Evolutionary conservation across 2,329 filamentous ascomycete species (phyloP), one percentile per base, ranked within the genome.

Genomic region (Calonectria honghensis): DNA sequence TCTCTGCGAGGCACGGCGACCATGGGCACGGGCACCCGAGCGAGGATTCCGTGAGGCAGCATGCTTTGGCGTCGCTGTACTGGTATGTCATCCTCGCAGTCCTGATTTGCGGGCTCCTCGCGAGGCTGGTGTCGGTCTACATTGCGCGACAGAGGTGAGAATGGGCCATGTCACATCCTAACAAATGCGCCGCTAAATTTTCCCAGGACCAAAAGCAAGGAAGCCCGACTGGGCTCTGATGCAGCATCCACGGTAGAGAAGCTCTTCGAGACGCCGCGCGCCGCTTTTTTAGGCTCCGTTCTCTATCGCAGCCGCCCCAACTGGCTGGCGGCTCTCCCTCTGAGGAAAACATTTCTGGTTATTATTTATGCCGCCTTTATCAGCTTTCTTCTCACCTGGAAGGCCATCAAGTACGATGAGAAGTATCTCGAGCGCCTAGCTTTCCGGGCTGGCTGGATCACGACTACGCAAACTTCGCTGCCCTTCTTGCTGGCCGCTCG

Each of bases 401-500:
- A 81, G 45, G 70, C 79, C 32, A 75, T 81, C 37, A 81, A 81
- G 13, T 77, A 81, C 29, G 80, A 81, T n/a, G 78, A 45, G n/a
- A 80, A 75, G 29, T 81, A 78, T 6, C 72, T 76, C 29, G 80
- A 81, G 66, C 76, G 80, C n/a, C 72, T 81, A 9, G 80, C 72
- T 20, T 81, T 81, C 68, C 80, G 80, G 29, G 80, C 79, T 10
- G 80, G 76, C 31, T 81, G 80, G 80, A 77, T 81, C 50, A 79
- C 80, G 0, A 70, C 70, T 2, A 81, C 80, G 0, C 80, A 81
- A 50, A 78, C 79, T 1, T 77, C 80, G 0, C 4, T 81, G 1
- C 80, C 80, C 0, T 81, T 81, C 13, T 57, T 81, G 1, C 75
- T 81, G 4, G 79, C 78, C 3, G 75, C 78, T 6, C 76, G 79